A percentile compares a stretch with the other conserved stretches of the same genome.
phyloP scores from a whole-genome alignment of 1,284 basidiomycete genomes.

The Ustilago crameri region DNA sequence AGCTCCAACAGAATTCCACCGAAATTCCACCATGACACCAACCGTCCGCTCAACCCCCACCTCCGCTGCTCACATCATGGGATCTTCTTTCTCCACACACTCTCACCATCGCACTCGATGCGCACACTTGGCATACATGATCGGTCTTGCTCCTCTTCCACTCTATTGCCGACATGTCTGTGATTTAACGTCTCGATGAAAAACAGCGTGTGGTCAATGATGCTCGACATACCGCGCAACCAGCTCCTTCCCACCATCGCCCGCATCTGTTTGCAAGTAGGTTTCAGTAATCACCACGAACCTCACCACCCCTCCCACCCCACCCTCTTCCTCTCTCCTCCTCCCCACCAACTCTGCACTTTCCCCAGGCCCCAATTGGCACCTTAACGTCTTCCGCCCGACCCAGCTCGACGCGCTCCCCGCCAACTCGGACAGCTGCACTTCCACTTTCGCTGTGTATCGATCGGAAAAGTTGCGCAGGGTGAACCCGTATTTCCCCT shows the following conservation, averaged over 20 bases:
- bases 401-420: neutral
- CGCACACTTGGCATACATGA: no score
- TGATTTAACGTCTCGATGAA: no score
- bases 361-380: constrained; percentile 2
- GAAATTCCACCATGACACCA: constrained; percentile 7
- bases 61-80: no score
- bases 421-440: neutral
- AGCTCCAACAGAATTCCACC: neutral
- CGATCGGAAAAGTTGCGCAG: constrained; percentile 28
- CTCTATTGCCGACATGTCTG: neutral
- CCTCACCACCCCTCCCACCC: neutral
- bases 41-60: no score
- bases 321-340: neutral
- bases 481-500: neutral
- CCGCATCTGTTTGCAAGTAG: neutral
- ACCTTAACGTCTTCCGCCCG: constrained; percentile 18
- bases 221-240: constrained; percentile 19
- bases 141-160: no score
- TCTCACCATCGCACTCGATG: no score
- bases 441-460: constrained; percentile 1
- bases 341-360: constrained; percentile 2
- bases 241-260: neutral
- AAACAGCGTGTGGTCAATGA: constrained; percentile 1
- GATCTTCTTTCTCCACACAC: neutral
- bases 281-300: constrained; percentile 7